Evolutionary conservation across 805 yeast species (phyloP).

Genomic region (Pichia membranifaciens): DNA sequence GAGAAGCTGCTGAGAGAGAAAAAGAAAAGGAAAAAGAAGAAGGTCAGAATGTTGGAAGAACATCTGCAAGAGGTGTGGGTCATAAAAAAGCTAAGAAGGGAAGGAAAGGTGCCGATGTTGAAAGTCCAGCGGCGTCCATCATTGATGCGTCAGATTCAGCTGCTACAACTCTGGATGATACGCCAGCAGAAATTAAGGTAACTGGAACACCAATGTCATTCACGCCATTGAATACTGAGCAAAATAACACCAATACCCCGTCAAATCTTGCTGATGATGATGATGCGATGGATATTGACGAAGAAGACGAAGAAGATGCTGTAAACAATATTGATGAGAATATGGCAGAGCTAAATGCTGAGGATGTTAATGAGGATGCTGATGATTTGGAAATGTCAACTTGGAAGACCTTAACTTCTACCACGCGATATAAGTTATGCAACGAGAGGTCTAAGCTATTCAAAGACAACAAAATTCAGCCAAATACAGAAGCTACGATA

Average conservation of each 20-base stretch:
- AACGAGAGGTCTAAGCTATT: slow-evolving; percentile 62
- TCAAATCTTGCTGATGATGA: slow-evolving; percentile 6
- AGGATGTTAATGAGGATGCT: slow-evolving; percentile 19
- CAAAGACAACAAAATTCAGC: slow-evolving; percentile 50
- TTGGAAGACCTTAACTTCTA: slow-evolving; percentile 82
- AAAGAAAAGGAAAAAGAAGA: slow-evolving; percentile 35
- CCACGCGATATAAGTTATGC: slow-evolving; percentile 71
- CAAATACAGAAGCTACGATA: slow-evolving; percentile 62
- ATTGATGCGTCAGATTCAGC: not conserved
- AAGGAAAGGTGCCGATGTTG: slow-evolving; percentile 28
- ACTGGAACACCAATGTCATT: not conserved
- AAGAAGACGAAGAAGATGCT: slow-evolving; percentile 15
- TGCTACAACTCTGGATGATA: not conserved
- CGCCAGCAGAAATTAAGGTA: not conserved
- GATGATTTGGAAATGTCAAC: slow-evolving; percentile 69
- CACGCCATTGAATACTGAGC: not conserved
- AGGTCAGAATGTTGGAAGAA: slow-evolving; percentile 26
- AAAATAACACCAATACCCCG: not conserved
- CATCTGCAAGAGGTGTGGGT: slow-evolving; percentile 31
- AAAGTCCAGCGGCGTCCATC: not conserved
- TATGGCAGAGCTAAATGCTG: slow-evolving; percentile 7
- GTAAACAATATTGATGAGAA: slow-evolving; percentile 25
- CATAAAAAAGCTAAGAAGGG: slow-evolving; percentile 34
- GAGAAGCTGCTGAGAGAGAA: slow-evolving; percentile 44
- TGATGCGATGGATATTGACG: slow-evolving; percentile 17